Percentiles rank a stretch among this genome's conserved stretches.
phyloP scores from a whole-genome alignment of 2,329 filamentous ascomycete species.

The Chrysoporthe austroafricana region DNA sequence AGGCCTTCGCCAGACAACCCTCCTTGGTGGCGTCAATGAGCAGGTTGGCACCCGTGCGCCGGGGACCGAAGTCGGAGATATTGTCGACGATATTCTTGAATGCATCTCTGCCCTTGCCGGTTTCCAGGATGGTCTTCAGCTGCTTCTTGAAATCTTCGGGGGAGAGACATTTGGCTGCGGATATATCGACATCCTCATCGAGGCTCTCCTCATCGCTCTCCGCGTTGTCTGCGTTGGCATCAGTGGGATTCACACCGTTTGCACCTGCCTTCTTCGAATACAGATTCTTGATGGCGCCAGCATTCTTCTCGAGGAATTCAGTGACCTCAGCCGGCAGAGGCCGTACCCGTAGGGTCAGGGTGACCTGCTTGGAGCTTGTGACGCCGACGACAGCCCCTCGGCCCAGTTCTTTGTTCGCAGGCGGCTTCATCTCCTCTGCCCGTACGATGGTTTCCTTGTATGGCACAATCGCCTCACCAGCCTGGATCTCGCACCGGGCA shows the following conservation, averaged over 20 bases:
- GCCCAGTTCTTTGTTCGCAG: slow-evolving; percentile 82
- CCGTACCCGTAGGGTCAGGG: slow-evolving; percentile 73
- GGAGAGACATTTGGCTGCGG: slow-evolving; percentile 66
- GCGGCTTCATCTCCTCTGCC: slow-evolving; percentile 88
- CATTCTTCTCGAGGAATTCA: slow-evolving; percentile 82
- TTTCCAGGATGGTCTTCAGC: slow-evolving; percentile 69
- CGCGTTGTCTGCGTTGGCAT: slow-evolving; percentile 47
- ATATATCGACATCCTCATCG: slow-evolving; percentile 61
- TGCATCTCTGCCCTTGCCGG: slow-evolving; percentile 71
- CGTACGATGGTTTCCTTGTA: slow-evolving; percentile 91
- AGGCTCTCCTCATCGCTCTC: slow-evolving; percentile 44
- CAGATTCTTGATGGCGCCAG: slow-evolving; percentile 75
- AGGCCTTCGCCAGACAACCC: slow-evolving; percentile 74
- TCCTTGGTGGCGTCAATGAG: slow-evolving; percentile 81
- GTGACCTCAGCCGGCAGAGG: slow-evolving; percentile 80
- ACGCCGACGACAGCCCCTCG: slow-evolving; percentile 76
- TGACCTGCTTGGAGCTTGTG: slow-evolving; percentile 86
- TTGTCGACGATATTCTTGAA: slow-evolving; percentile 80
- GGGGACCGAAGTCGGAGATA: slow-evolving; percentile 89
- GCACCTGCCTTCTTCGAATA: slow-evolving; percentile 59
- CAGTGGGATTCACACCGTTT: slow-evolving; percentile 41
- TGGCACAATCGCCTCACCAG: slow-evolving; percentile 90
- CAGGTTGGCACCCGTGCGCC: slow-evolving; percentile 83
- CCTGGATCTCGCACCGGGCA: slow-evolving; percentile 91
- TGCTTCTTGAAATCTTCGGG: slow-evolving; percentile 77